Evolutionary conservation across 2,329 filamentous ascomycete species (phyloP).

Genomic region (Zasmidium cellare): DNA sequence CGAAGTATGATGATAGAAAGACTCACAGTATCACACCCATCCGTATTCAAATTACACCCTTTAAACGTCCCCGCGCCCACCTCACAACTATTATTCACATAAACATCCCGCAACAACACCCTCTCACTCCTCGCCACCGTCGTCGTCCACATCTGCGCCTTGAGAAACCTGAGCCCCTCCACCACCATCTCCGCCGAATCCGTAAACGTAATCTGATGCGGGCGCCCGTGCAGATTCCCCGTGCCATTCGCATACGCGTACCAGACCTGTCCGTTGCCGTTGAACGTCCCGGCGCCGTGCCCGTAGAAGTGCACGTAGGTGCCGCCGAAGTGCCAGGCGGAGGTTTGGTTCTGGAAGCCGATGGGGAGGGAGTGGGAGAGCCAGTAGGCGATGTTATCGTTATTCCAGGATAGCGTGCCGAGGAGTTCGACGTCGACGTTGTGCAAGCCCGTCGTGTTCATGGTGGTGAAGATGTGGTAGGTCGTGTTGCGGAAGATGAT

Average conservation of each 20-base stretch:
- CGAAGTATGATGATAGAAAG: too few relatives aligned
- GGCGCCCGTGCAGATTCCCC: conserved; percentile 40
- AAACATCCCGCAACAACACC: conserved; percentile 52
- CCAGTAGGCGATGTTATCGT: conserved; percentile 51
- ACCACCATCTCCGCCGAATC: conserved; percentile 51
- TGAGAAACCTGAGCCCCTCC: conserved; percentile 52
- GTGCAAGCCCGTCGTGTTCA: conserved; percentile 43
- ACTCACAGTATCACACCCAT: background rate
- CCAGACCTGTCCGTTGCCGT: conserved; percentile 63
- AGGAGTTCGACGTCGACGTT: conserved; percentile 51
- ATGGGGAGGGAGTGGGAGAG: conserved; percentile 52
- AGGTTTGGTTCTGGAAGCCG: conserved; percentile 59
- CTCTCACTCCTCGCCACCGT: conserved; percentile 52
- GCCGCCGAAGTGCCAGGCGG: conserved; percentile 58
- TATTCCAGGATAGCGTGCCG: conserved; percentile 48
- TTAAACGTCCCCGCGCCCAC: background rate
- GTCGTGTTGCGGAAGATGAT: conserved; percentile 52
- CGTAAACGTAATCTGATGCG: conserved; percentile 54
- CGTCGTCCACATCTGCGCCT: conserved; percentile 51
- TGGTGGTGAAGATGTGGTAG: conserved; percentile 35
- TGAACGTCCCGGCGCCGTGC: conserved; percentile 53
- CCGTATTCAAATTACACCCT: background rate
- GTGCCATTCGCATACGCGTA: conserved; percentile 43
- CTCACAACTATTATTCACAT: conserved; percentile 55
- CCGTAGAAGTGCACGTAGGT: conserved; percentile 53